Conservation (phyloP, 2,329 filamentous ascomycete species). For the Aspergillus cejpii region DNA sequence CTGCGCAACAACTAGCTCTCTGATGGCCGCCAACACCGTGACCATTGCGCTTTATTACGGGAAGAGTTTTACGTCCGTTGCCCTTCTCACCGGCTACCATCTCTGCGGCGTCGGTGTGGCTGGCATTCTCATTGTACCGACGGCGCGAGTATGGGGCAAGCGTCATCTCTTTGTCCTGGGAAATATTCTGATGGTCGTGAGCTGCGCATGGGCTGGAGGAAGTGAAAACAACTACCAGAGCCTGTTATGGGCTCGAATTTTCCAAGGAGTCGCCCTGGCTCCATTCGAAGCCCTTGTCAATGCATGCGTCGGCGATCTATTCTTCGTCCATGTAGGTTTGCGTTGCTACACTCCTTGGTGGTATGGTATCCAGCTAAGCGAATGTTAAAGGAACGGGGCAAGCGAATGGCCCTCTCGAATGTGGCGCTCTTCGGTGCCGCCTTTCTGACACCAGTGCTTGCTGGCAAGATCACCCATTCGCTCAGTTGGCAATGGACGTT, state of each 20-base stretch:
- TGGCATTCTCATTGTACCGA: conserved; percentile 79
- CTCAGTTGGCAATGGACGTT: conserved; percentile 86
- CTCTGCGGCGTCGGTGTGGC: conserved; percentile 74
- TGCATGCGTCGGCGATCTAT: conserved; percentile 80
- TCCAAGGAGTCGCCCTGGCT: conserved; percentile 79
- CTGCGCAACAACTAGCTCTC: conserved; percentile 73
- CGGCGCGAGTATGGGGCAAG: conserved; percentile 86
- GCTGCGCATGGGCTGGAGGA: conserved; percentile 71
- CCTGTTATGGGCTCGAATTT: conserved; percentile 68
- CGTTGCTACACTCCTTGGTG: neutral
- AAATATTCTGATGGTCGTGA: conserved; percentile 63
- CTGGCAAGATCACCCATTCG: conserved; percentile 71
- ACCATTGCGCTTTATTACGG: conserved; percentile 63
- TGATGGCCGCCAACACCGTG: conserved; percentile 82
- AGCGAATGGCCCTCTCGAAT: conserved; percentile 77
- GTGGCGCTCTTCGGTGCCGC: conserved; percentile 64
- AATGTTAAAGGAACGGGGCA: conserved; percentile 57
- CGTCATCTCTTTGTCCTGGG: conserved; percentile 79
- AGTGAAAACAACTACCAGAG: conserved; percentile 62
- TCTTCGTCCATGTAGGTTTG: conserved; percentile 69
- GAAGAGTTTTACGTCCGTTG: conserved; percentile 64
- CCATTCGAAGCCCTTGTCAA: conserved; percentile 89
- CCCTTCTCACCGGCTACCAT: conserved; percentile 79
- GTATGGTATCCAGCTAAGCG: neutral
- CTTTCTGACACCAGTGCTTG: conserved; percentile 79